A percentile compares a stretch with the other conserved stretches of the same genome.
Conservation (phyloP, 208 protist genomes). For the Leishmania arabica region DNA sequence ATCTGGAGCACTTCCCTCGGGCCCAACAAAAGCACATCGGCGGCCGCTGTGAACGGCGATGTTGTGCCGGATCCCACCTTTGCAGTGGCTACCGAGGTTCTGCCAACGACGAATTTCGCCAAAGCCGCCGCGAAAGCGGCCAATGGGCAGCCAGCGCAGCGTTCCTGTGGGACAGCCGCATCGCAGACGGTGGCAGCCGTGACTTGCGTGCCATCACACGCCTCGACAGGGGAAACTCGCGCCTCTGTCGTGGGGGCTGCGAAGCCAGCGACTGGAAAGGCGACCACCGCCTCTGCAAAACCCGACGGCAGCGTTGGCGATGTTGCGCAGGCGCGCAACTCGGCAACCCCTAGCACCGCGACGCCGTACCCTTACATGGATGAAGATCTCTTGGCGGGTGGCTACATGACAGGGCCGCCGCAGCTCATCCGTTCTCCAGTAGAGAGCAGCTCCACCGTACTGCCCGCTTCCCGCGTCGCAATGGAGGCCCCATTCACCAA, state of each 20-base stretch:
- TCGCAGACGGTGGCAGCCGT: not conserved
- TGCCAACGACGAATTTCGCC: not conserved
- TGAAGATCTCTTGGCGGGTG: constrained; percentile 28
- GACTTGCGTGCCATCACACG: not conserved
- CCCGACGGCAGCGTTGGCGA: not conserved
- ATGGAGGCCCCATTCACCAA: not conserved
- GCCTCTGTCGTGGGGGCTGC: not conserved
- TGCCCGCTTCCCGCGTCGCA: not conserved
- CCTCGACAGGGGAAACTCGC: not conserved
- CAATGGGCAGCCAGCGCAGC: not conserved
- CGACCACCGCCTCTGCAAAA: not conserved
- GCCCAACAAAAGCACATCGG: constrained; percentile 6
- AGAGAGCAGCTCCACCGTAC: not conserved
- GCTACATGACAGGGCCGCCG: constrained; percentile 24
- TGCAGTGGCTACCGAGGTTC: not conserved
- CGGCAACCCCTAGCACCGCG: not conserved
- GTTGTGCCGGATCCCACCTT: constrained; percentile 7
- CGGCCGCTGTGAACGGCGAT: constrained; percentile 4
- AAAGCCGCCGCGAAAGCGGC: not conserved
- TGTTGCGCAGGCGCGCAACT: too few species aligned
- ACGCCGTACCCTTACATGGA: constrained; percentile 22
- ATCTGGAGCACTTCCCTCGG: constrained; percentile 12
- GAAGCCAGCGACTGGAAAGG: not conserved
- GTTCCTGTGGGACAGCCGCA: not conserved
- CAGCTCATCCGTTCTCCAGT: constrained; percentile 7